A percentile compares a stretch with the other conserved stretches of the same genome.
Conservation (phyloP, 2,329 filamentous ascomycete species). For the Trichophyton verrucosum region DNA sequence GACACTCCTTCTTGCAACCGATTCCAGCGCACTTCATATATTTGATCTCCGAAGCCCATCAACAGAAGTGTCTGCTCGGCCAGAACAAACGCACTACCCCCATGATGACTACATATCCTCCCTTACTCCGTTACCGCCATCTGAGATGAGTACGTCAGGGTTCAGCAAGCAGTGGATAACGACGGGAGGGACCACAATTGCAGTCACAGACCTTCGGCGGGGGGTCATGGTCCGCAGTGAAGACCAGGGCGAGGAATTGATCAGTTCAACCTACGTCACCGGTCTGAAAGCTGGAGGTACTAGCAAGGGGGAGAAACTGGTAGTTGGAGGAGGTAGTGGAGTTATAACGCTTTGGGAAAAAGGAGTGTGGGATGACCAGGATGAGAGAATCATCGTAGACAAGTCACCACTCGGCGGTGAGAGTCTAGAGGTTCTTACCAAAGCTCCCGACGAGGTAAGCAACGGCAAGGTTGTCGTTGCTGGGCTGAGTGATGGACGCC, state of each 20-base stretch:
- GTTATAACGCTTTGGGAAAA: conserved; percentile 88
- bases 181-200: conserved; percentile 80
- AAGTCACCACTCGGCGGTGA: conserved; percentile 52
- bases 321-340: conserved; percentile 67
- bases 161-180: conserved; percentile 92
- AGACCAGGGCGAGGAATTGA: conserved; percentile 85
- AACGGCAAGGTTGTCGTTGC: conserved; percentile 56
- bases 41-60: conserved; percentile 62
- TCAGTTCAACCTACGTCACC: conserved; percentile 67
- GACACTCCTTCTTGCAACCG: conserved; percentile 75
- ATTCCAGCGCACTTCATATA: conserved; percentile 78
- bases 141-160: conserved; percentile 69
- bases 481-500: conserved; percentile 66
- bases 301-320: conserved; percentile 60
- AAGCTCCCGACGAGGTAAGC: conserved; percentile 58
- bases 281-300: conserved; percentile 56
- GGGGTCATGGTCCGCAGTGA: conserved; percentile 82
- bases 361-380: conserved; percentile 89
- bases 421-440: conserved; percentile 64
- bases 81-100: conserved; percentile 68
- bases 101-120: conserved; percentile 91
- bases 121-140: conserved; percentile 68
- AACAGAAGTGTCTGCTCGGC: conserved; percentile 46
- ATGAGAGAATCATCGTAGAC: conserved; percentile 73
- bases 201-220: conserved; percentile 74